Evolutionary conservation across 2,329 filamentous ascomycete genomes (phyloP), one percentile per base, ranked within the genome.

Genomic region (Fusarium sp.): DNA sequence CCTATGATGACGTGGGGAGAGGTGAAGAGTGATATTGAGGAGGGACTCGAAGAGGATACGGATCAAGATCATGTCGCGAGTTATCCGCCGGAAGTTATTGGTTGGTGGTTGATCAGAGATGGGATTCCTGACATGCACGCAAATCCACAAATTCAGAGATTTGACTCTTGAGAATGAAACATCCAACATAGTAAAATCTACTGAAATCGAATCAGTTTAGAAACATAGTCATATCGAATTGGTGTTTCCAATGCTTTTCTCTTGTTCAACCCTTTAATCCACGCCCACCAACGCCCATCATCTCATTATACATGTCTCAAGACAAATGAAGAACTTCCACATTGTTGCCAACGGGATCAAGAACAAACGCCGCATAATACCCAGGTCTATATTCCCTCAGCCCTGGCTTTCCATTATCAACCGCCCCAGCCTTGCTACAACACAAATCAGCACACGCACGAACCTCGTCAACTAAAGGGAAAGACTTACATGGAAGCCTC

Each of bases 341-440:
- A 65, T 87, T 87, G 68, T 86, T 86, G 0, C 84, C 84, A 5
- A 78, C 74, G 2, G 83, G 82, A 68, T 86, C 84, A 40, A 79
- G 71, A 7, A 86, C 77, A 75, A 83, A 87, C 1, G 84, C 82
- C 2, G 73, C 84, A 52, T 85, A 87, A 71, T 86, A 87, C 7
- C 77, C 76, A 15, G 78, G 70, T 44, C 78, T 77, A 68, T 85
- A 86, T 15, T 83, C 73, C 6, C 78, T 59, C 41, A 83, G 75
- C 0, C 84, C 85, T 0, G 85, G 84, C 17, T 78, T 73, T 5
- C 85, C 85, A 67, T 86, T 86, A 68, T 82, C 80, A 32, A 76
- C 80, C 4, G 77, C 84, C 0, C 84, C 84, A 37, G 75, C 77
- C 14, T 83, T 69, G 4, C 82, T 78, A 13, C 10, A 35, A 4